Evolutionary conservation across 2,329 filamentous ascomycete species (phyloP).

Genomic region (Ophiocordyceps robertsii): DNA sequence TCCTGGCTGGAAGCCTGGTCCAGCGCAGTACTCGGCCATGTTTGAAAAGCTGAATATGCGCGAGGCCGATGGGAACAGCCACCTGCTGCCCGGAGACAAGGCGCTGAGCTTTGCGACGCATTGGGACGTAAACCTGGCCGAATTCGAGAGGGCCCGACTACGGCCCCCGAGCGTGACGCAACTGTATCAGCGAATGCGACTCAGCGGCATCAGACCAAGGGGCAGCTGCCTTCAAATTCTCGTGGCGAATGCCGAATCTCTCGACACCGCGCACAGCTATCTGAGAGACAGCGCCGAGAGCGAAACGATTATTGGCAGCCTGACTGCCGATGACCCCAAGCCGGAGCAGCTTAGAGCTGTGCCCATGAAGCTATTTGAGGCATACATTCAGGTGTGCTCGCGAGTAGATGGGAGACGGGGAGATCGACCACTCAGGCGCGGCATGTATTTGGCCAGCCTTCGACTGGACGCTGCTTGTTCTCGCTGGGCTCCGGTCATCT

Average conservation of each 20-base stretch:
- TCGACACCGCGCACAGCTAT: conserved; percentile 34
- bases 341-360: conserved; percentile 10
- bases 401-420: conserved; percentile 8
- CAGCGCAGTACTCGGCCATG: conserved; percentile 43
- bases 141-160: conserved; percentile 51
- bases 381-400: conserved; percentile 29
- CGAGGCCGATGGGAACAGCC: conserved; percentile 11
- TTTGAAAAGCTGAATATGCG: conserved; percentile 38
- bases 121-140: conserved; percentile 37
- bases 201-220: conserved; percentile 31
- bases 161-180: conserved; percentile 43
- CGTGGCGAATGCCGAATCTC: conserved; percentile 34
- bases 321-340: conserved; percentile 12
- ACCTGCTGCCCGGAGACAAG: conserved; percentile 44
- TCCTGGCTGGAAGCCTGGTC: conserved; percentile 19
- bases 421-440: conserved; percentile 15
- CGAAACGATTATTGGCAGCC: conserved; percentile 2
- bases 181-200: conserved; percentile 46
- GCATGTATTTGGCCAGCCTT: conserved; percentile 14
- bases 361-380: conserved; percentile 26
- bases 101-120: conserved; percentile 30
- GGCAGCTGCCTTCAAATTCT: conserved; percentile 41
- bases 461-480: conserved; percentile 11
- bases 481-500: conserved; percentile 16
- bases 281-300: conserved; percentile 27